Evolutionary conservation across 768 basidiomycete species (phyloP).

Genomic region (Russula sp.): DNA sequence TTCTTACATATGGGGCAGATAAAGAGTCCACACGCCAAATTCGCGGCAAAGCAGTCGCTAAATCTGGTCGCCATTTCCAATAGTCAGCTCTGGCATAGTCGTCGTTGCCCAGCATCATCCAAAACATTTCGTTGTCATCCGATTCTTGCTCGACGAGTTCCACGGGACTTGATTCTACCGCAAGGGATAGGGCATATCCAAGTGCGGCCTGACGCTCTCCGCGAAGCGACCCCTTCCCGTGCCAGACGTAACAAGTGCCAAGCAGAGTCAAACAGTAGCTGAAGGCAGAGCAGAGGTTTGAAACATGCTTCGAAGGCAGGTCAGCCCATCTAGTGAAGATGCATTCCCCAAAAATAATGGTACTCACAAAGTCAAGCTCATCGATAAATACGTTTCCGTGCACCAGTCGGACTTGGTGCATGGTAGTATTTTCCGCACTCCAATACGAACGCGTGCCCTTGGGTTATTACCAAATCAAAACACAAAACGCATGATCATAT

Average conservation of each 20-base stretch:
- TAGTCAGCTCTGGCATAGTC: conserved; percentile 77
- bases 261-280: conserved; percentile 75
- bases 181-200: conserved; percentile 54
- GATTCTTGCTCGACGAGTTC: conserved; percentile 65
- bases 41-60: conserved; percentile 44
- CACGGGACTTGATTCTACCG: conserved; percentile 41
- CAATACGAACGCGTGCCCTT: conserved; percentile 73
- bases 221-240: conserved; percentile 65
- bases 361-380: conserved; percentile 65
- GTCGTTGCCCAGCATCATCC: conserved; percentile 79
- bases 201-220: conserved; percentile 61
- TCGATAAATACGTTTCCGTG: conserved; percentile 59
- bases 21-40: conserved; percentile 58
- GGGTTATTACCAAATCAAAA: conserved; percentile 6
- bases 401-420: conserved; percentile 65
- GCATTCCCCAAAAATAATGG: conserved; percentile 1
- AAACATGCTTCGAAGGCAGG: conserved; percentile 45
- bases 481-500: conserved; percentile 1
- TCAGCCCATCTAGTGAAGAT: conserved; percentile 7
- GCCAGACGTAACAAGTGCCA: conserved; percentile 74
- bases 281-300: conserved; percentile 79
- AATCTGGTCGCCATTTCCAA: conserved; percentile 66
- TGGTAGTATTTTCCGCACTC: conserved; percentile 75
- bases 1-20: conserved; percentile 5
- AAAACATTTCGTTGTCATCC: conserved; percentile 77